phyloP scores from a whole-genome alignment of 2,329 filamentous ascomycete species.

The Pseudogymnoascus sp. region DNA sequence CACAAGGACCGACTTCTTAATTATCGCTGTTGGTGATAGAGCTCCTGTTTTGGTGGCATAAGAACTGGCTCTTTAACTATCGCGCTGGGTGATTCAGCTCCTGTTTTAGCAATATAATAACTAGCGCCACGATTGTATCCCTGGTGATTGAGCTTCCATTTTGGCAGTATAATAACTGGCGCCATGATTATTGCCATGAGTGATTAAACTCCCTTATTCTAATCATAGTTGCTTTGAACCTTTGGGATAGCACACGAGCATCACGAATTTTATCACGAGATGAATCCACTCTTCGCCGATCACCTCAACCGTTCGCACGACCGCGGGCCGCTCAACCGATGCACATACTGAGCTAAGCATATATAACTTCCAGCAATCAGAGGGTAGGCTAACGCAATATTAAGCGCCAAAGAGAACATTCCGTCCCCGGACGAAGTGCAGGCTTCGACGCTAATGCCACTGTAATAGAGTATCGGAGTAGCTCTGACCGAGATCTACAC shows the following conservation, averaged over 20 bases:
- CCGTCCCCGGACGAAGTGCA: background rate
- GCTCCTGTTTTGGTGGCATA: too few species aligned
- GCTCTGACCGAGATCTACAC: background rate
- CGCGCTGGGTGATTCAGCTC: too few species aligned
- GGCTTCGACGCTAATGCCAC: background rate
- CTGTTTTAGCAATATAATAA: too few species aligned
- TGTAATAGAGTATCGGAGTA: background rate
- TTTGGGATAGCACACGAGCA: background rate
- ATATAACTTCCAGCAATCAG: constrained; percentile 1
- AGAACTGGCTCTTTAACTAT: too few species aligned
- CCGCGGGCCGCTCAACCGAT: background rate
- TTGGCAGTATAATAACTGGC: too few species aligned
- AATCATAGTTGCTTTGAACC: background rate
- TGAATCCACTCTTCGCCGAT: background rate
- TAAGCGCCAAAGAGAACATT: background rate
- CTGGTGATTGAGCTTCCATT: too few species aligned
- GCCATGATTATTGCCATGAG: too few species aligned
- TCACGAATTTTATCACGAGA: background rate
- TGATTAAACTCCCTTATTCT: background rate
- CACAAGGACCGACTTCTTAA: too few species aligned
- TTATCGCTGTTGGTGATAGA: too few species aligned
- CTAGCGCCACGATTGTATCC: too few species aligned
- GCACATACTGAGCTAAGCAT: background rate
- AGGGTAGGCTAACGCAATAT: background rate
- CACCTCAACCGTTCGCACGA: background rate